Base-by-base conservation (phyloP, 1,284 basidiomycete genomes). In the Crocinoboletus sp. region DNA sequence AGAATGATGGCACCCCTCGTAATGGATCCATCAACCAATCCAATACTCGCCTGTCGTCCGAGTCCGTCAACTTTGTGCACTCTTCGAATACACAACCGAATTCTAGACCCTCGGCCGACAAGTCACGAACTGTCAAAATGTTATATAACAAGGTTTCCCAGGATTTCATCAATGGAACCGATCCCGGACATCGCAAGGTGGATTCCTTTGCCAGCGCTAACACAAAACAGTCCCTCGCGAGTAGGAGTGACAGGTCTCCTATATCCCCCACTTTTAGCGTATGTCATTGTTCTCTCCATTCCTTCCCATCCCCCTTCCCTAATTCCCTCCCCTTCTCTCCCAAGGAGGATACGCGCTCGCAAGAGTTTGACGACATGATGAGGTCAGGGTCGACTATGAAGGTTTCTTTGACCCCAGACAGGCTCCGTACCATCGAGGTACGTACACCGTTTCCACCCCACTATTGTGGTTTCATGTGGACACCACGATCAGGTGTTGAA, bases 331-430 rank as follows among this genome's bases (percentile, higher is more conserved):
- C 20, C 13, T 36, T 29, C 25, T 38, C 42, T 50, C 43, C 41
- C 43, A 50, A 82, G 74, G 77, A 77, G 55, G 72, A 76, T 33
- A 69, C 72, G 13, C 69, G 77, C 53, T 72, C 77, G 46, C 76
- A 85, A 49, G 89, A 94, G 63, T 96, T 96, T 64, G 93, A 96
- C 67, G 82, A 90, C 62, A 72, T 95, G 62, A 84, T 96, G 78
- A 79, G 81, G 42, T 91, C 88, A 48, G 82, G 84, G 44, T 74
- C 85, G 43, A 95, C 93, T 8, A 89, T 94, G 84, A 95, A 94
- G 65, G 85, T 98, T 57, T 95, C 92, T 38, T 74, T 97, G 49
- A 98, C 94, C 22, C 94, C 94, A 45, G 88, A 94, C 69, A 76
- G 93, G 41, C 71, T 96, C 45, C 87, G 83, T 65, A 89, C 82